Evolutionary conservation across 1,284 basidiomycete genomes (phyloP), one percentile per base, ranked within the genome.

Genomic region (Papiliotrema terrestris): DNA sequence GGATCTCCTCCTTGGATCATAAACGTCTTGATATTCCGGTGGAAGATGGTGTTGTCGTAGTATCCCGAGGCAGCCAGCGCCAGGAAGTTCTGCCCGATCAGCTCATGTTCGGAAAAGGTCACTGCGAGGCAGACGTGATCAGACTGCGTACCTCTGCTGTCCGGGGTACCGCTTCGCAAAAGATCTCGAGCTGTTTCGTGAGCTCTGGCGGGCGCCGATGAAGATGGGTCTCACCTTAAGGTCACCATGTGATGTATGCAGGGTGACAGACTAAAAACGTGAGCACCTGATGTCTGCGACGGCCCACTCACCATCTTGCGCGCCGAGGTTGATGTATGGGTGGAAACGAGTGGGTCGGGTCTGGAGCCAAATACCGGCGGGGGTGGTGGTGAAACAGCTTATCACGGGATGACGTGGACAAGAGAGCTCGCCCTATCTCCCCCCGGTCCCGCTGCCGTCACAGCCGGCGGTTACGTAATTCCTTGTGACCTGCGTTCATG

Each of bases 1-100:
- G 91, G 91, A 74, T 94, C 90, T 43, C 91, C 92, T 0, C 90
- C 90, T 72, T 97, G 93, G 19, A 88, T 81, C 89, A 97, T 97
- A 79, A 97, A 98, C n/a, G 86, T 87, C 68, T 86, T 90, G 79
- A 96, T 95, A 72, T 91, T 96, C 38, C 83, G 78, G 76, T 98
- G 95, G 77, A 95, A 98, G 25, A 95, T 78, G 67, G 86, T 89
- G 57, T 82, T 81, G 73, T 96, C 83, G 76, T 93, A 98, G 65
- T 88, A 87, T 41, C 87, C 88, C 11, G 91, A 88, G 11, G 93
- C 95, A 69, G 89, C 93, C 17, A 97, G 82, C 0, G 91, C 93
- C 23, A 98, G 81, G 71, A 98, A 98, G 78, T 98, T 98, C 89
- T 94, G 49, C 2, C 6, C 23, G 29, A 49, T 51, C 5, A 38